These are phyloP conservation scores for Kregervanrija fluxuum DNA, from an alignment of 805 yeast species.

Conservation along the genomic window DNA sequence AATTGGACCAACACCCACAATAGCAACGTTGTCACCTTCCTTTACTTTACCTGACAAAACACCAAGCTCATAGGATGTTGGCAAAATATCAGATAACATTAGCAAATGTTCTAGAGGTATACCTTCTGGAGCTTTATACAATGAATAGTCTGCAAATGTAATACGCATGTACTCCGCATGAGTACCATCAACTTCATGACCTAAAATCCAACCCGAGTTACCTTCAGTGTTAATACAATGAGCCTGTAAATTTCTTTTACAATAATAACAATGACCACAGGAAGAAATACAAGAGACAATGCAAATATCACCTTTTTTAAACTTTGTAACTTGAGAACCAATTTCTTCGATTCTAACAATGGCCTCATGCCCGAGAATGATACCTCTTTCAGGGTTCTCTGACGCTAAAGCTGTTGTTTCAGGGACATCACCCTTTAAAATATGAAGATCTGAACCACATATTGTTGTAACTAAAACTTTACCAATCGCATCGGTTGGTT, in stretches of 20 bases:
- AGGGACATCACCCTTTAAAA: slow-evolving; percentile 53
- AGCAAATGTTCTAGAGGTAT: slow-evolving; percentile 40
- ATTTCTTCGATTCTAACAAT: slow-evolving; percentile 44
- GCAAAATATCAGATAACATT: slow-evolving; percentile 58
- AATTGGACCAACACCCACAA: slow-evolving; percentile 64
- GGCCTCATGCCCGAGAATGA: slow-evolving; percentile 57
- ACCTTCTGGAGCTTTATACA: slow-evolving; percentile 27
- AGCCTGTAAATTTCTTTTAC: slow-evolving; percentile 47
- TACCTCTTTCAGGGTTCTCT: slow-evolving; percentile 15
- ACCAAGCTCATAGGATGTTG: slow-evolving; percentile 63
- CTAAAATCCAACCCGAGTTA: slow-evolving; percentile 44
- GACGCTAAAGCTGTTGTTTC: slow-evolving; percentile 35
- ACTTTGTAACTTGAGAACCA: slow-evolving; percentile 41
- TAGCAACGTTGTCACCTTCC: slow-evolving; percentile 52
- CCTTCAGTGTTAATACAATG: slow-evolving; percentile 41
- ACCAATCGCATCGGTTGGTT: slow-evolving; percentile 50
- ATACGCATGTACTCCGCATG: slow-evolving; percentile 56
- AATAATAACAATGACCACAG: slow-evolving; percentile 53
- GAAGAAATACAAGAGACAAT: slow-evolving; percentile 62
- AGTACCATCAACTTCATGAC: slow-evolving; percentile 60
- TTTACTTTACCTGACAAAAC: slow-evolving; percentile 47
- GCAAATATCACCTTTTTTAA: slow-evolving; percentile 51
- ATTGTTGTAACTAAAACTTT: slow-evolving; percentile 52
- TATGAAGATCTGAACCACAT: slow-evolving; percentile 61
- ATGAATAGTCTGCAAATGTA: slow-evolving; percentile 40